These are phyloP conservation scores for Dendrobium nobile DNA, from an alignment of 106 monocot genomes.

Conservation along the genomic window DNA sequence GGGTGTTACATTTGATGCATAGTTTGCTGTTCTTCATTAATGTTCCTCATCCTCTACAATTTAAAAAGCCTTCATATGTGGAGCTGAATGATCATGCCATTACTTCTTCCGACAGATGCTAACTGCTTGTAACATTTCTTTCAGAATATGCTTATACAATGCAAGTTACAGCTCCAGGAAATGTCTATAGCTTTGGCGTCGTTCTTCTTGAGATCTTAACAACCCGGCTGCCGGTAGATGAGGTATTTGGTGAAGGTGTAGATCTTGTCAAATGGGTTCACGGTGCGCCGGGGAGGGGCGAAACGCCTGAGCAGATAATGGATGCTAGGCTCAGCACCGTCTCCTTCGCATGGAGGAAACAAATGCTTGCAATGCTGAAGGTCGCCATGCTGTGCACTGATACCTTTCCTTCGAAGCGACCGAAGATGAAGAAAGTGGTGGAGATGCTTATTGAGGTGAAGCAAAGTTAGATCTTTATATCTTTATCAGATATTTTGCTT, in stretches of 20 bases:
- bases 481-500: too few relatives aligned
- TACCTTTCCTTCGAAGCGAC: slow-evolving; percentile 45
- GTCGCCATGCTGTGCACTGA: slow-evolving; percentile 83
- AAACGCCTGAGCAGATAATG: slow-evolving; percentile 84
- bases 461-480: slow-evolving; percentile 8
- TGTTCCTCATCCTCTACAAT: too few relatives aligned
- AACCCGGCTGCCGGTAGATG: slow-evolving; percentile 49
- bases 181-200: slow-evolving; percentile 87
- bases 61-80: too few relatives aligned
- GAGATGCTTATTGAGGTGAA: slow-evolving; percentile 72
- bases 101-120: background rate
- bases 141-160: slow-evolving; percentile 92
- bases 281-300: slow-evolving; percentile 43
- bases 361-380: slow-evolving; percentile 72
- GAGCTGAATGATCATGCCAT: too few relatives aligned
- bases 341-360: slow-evolving; percentile 79
- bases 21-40: too few relatives aligned
- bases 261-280: slow-evolving; percentile 90
- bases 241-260: slow-evolving; percentile 68
- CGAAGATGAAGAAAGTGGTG: slow-evolving; percentile 77
- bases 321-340: slow-evolving; percentile 76
- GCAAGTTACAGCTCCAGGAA: slow-evolving; percentile 82
- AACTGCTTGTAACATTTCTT: background rate
- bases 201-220: slow-evolving; percentile 73
- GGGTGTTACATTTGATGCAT: too few relatives aligned